Conservation (phyloP, 2,329 filamentous ascomycete species). For the Ceratocystis harringtonii region DNA sequence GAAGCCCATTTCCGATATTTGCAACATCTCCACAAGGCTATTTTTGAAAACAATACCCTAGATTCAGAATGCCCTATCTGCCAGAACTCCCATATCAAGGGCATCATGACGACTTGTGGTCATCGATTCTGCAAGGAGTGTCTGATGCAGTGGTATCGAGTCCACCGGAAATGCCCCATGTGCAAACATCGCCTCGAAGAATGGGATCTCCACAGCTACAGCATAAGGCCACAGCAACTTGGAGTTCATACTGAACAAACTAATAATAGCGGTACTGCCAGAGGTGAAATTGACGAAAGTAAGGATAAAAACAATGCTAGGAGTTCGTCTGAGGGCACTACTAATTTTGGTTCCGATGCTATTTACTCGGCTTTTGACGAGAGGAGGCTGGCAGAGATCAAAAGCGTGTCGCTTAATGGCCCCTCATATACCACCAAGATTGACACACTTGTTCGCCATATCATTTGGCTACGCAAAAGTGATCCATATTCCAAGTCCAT, state of each 20-base stretch:
- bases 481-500: conserved; percentile 83
- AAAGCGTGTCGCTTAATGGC: conserved; percentile 57
- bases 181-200: conserved; percentile 58
- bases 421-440: conserved; percentile 80
- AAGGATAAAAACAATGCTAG: background rate
- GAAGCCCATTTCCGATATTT: conserved; percentile 62
- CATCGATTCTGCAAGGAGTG: conserved; percentile 89
- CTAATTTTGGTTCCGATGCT: background rate
- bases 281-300: no score
- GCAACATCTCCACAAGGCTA: background rate
- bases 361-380: conserved; percentile 65
- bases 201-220: conserved; percentile 70
- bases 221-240: conserved; percentile 61
- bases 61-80: conserved; percentile 75
- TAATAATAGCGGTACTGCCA: conserved; percentile 25
- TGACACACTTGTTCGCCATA: conserved; percentile 64
- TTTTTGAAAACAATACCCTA: conserved; percentile 37
- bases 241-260: conserved; percentile 37
- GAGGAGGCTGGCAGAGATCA: conserved; percentile 61
- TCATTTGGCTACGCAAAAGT: conserved; percentile 69
- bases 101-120: conserved; percentile 72
- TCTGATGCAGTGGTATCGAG: conserved; percentile 61
- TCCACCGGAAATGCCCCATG: conserved; percentile 63
- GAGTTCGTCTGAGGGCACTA: background rate
- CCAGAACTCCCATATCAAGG: conserved; percentile 57